Evolutionary conservation across 177 flowering plant species (phyloP), one percentile per base, ranked within the genome.

Genomic region (Vitis hybrid): DNA sequence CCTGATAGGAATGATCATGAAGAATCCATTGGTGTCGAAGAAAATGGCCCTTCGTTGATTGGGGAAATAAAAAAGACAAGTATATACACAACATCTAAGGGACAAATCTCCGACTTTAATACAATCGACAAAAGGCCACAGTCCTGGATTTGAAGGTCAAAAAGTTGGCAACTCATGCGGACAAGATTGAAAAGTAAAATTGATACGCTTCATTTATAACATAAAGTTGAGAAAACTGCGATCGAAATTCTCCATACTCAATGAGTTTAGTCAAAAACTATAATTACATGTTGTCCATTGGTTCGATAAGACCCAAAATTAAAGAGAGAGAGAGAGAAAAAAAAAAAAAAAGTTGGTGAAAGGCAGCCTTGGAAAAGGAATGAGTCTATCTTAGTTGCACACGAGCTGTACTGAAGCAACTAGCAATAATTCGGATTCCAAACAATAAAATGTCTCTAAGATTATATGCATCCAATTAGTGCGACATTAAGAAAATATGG

Each of bases 231-330:
- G 64, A 53, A 26, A 60, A 67, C 14, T 74, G 69, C 29, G 39
- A 70, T 60, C n/a, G 50, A 19, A 63, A 72, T 55, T 72, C 71
- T 60, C 72, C 51, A n/a, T 50, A 20, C 2, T 52, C 33, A 60
- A 55, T 57, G 39, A 26, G 51, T 52, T 70, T 70, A 79, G 82
- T 79, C 79, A 79, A 76, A 67, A 70, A 33, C 9, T 51, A 76
- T 76, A 69, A 79, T 76, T 79, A 22, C 68, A 11, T 2, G 16
- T 67, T 55, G 74, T 51, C 18, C 69, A 75, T 74, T 72, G 75
- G 45, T 68, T 72, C 65, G 73, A 71, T 20, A 1, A 2, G 26
- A 39, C 45, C 45, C 45, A 39, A 39, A 39, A 39, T 39, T 39
- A 39, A 39, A 39, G 45, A 39, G 45, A 39, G 45, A 39, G 4